phyloP scores from a whole-genome alignment of 1,284 basidiomycete species.

The Apiotrichum mycotoxinovorans region DNA sequence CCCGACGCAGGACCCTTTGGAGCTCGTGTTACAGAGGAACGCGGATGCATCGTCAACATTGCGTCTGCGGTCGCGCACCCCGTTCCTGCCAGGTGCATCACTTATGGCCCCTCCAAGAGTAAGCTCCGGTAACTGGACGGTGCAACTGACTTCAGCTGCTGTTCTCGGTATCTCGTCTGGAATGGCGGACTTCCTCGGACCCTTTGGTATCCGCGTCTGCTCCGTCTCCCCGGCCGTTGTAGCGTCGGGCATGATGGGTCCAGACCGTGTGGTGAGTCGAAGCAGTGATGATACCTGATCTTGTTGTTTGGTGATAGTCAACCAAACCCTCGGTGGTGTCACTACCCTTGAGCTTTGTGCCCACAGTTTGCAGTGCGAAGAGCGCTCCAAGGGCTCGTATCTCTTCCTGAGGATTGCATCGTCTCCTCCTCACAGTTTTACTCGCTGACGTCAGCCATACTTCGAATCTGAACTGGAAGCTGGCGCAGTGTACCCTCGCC shows the following conservation, averaged over 20 bases:
- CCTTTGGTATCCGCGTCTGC: constrained; percentile 35
- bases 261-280: constrained; percentile 16
- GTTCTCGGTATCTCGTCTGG: constrained; percentile 23
- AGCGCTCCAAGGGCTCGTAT: no score
- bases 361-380: no score
- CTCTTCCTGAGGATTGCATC: no score
- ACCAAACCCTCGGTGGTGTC: no score
- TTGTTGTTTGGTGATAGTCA: no score
- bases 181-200: constrained; percentile 29
- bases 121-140: no score
- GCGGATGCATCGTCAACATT: constrained; percentile 36
- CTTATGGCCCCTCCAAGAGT: constrained; percentile 33
- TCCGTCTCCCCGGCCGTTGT: constrained; percentile 33
- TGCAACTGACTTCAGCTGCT: neutral
- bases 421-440: neutral
- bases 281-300: no score
- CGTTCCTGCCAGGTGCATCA: constrained; percentile 29
- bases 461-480: constrained; percentile 21
- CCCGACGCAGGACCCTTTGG: constrained; percentile 18
- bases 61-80: constrained; percentile 28
- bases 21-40: constrained; percentile 23
- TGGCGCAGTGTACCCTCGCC: constrained; percentile 22
- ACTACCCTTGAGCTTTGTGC: no score
- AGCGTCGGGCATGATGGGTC: constrained; percentile 25
- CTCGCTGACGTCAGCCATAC: constrained; percentile 15